Base-by-base conservation (phyloP, 1,284 basidiomycete genomes). In the Ceratobasidium sp. region DNA sequence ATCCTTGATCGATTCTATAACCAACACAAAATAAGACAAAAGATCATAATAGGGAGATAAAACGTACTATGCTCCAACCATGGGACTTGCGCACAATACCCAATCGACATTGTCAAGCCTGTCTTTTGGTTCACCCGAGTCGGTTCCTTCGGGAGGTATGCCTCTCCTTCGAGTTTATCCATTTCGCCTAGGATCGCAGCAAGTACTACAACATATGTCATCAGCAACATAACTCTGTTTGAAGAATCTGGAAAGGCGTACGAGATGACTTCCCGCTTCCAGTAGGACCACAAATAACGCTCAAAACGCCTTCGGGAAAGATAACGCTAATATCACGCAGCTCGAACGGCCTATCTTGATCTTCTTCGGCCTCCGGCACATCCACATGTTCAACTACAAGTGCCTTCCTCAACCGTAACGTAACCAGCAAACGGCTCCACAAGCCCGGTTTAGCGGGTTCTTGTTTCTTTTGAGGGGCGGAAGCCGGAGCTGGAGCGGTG, bases 71-170 rank as follows among this genome's bases (percentile, higher is more conserved):
- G 69, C 33, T 76, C 57, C 15, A 76, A 47, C 76, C 76, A 76
- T n/a, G 76, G 76, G 8, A 57, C 60, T 44, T 76, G 76, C 17
- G 76, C 76, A 29, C 74, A 75, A 29, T 63, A 76, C 22, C 74
- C 72, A 27, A 76, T 31, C 6, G 45, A 31, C 17, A 57, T 57
- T 1, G 27, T 41, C 59, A 76, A 36, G 4, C 74, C 69, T 1
- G 66, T 75, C 11, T 57, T 36, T 8, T 29, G n/a, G 50, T 76
- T 56, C 17, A 75, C 11, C 11, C 47, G 14, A 3, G n/a, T 51
- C 17, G 74, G 74, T 9, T 53, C 33, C 50, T 75, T 76, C 2
- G 74, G 74, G 11, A 76, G 59, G 45, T 48, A 65, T 9, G 71
- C 66, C 53, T 57, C 66, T 36, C 44, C 53, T 57, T 44, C 48